A percentile compares a stretch with the other conserved stretches of the same genome.
Evolutionary conservation across 495 filamentous ascomycete species (phyloP).

Genomic region (Astrothelium macrocarpum): DNA sequence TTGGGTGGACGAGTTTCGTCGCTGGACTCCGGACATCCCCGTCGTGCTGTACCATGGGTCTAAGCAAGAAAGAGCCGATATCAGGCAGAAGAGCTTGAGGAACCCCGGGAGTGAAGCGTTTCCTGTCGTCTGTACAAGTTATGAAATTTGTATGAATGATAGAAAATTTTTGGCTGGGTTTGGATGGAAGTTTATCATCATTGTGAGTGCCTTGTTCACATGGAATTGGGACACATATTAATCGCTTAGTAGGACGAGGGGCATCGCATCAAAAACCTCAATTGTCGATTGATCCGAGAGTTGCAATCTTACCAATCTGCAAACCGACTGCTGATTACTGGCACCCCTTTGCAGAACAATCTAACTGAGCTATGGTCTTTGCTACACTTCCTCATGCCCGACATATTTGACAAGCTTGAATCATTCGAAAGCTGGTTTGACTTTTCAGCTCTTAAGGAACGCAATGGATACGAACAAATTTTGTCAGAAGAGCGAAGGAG

Average conservation of each 20-base stretch:
- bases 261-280: slow-evolving; percentile 93
- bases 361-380: slow-evolving; percentile 92
- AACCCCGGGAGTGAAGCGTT: slow-evolving; percentile 58
- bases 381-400: slow-evolving; percentile 84
- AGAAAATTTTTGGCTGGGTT: slow-evolving; percentile 67
- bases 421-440: slow-evolving; percentile 95
- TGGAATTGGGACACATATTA: not conserved
- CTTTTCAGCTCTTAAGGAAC: slow-evolving; percentile 78
- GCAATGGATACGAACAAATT: slow-evolving; percentile 57
- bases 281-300: slow-evolving; percentile 82
- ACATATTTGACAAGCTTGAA: slow-evolving; percentile 80
- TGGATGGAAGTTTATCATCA: slow-evolving; percentile 94
- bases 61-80: slow-evolving; percentile 59
- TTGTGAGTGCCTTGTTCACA: slow-evolving; percentile 43
- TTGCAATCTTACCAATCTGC: slow-evolving; percentile 79
- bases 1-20: slow-evolving; percentile 90
- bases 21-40: slow-evolving; percentile 80
- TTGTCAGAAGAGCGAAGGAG: slow-evolving; percentile 69
- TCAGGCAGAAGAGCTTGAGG: slow-evolving; percentile 55
- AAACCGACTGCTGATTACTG: slow-evolving; percentile 85
- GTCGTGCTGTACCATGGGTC: slow-evolving; percentile 84
- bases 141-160: slow-evolving; percentile 92
- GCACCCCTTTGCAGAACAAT: slow-evolving; percentile 93
- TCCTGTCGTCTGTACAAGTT: slow-evolving; percentile 84
- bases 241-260: slow-evolving; percentile 63